Conservation (phyloP, 176 grass and related monocot genomes). For the Tillandsia fasciculata region DNA sequence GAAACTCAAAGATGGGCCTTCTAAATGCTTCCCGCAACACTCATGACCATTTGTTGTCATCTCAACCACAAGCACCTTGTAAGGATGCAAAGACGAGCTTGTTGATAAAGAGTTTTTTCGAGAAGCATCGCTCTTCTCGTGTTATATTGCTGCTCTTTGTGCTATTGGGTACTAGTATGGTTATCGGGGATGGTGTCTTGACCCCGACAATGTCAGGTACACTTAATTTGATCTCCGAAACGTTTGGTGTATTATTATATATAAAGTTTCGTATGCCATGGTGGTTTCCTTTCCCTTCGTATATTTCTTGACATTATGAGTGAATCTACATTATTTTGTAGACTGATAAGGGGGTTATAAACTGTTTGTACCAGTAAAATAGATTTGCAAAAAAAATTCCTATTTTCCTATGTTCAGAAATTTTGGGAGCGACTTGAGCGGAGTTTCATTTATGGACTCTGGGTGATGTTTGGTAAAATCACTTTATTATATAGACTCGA, state of each 20-base stretch:
- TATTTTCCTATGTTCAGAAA: background rate
- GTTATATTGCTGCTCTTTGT: slow-evolving; percentile 56
- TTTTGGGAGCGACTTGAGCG: background rate
- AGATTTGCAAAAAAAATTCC: too few species aligned
- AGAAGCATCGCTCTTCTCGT: slow-evolving; percentile 51
- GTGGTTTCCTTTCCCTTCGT: background rate
- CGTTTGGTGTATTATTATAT: background rate
- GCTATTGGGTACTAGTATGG: slow-evolving; percentile 82
- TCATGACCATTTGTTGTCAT: slow-evolving; percentile 29
- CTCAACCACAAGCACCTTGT: slow-evolving; percentile 22
- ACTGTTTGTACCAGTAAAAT: too few species aligned
- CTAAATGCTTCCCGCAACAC: slow-evolving; percentile 27
- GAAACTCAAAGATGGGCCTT: slow-evolving; percentile 65
- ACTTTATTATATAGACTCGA: background rate
- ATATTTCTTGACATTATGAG: background rate
- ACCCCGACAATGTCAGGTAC: slow-evolving; percentile 87
- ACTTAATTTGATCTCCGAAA: background rate
- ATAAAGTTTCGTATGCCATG: too few species aligned
- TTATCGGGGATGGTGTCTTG: slow-evolving; percentile 78
- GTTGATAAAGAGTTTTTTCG: slow-evolving; percentile 50
- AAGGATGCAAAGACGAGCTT: slow-evolving; percentile 39
- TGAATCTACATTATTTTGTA: background rate
- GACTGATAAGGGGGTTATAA: too few species aligned
- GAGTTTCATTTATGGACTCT: background rate
- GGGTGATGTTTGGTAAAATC: background rate